A percentile compares a stretch with the other conserved stretches of the same genome.
phyloP scores from a whole-genome alignment of 257 asterid species.

The Fraxinus anomala region DNA sequence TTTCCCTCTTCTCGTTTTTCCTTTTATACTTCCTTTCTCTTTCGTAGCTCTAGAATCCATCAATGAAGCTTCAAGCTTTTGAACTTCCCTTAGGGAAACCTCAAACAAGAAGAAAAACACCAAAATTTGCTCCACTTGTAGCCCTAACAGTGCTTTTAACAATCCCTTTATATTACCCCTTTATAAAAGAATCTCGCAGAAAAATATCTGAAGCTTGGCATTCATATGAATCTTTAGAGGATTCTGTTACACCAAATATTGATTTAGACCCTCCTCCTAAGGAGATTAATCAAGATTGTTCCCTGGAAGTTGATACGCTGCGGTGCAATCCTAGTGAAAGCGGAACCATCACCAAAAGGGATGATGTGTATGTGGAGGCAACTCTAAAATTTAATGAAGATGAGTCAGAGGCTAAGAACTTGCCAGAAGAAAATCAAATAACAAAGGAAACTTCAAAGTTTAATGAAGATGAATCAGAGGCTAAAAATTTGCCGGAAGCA shows the following conservation, averaged over 20 bases:
- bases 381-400: neutral
- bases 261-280: too few relatives aligned
- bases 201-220: slow-evolving; percentile 26
- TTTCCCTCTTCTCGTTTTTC: neutral
- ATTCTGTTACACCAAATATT: neutral
- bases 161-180: slow-evolving; percentile 47
- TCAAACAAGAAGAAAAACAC: slow-evolving; percentile 45
- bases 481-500: neutral
- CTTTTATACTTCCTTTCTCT: neutral
- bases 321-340: slow-evolving; percentile 5
- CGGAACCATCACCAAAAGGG: slow-evolving; percentile 6
- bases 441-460: neutral
- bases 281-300: neutral
- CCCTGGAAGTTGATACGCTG: neutral
- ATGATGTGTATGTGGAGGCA: neutral
- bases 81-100: slow-evolving; percentile 47
- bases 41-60: neutral
- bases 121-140: slow-evolving; percentile 46
- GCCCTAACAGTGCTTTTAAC: slow-evolving; percentile 48
- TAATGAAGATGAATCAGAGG: neutral
- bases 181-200: slow-evolving; percentile 28
- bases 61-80: slow-evolving; percentile 51
- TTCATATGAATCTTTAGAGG: slow-evolving; percentile 23
- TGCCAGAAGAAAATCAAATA: neutral
- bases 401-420: neutral